Conservation (phyloP, 139 green algal genomes). For the Chlamydomonas schloesseri region DNA sequence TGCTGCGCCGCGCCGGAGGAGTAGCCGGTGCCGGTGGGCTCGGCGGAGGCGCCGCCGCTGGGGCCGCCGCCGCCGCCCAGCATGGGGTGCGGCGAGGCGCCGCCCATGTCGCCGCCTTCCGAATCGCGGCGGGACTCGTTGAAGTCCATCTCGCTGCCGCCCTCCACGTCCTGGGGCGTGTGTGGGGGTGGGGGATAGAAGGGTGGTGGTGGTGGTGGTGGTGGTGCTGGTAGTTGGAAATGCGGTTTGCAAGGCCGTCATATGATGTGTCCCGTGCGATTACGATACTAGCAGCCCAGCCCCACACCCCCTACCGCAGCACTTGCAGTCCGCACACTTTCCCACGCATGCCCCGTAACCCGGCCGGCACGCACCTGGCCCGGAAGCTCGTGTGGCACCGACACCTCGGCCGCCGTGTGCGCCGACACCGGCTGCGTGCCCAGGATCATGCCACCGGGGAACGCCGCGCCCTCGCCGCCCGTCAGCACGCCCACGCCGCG, state of each 20-base stretch:
- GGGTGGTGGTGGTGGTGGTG: too few species aligned
- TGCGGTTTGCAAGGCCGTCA: too few species aligned
- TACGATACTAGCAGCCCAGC: too few species aligned
- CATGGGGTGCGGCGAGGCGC: background rate
- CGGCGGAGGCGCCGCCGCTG: background rate
- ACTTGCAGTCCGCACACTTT: background rate
- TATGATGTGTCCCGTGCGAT: too few species aligned
- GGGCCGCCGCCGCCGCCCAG: too few species aligned
- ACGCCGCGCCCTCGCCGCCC: background rate
- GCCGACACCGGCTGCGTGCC: conserved; percentile 27
- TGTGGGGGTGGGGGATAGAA: background rate
- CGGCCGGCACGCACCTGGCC: conserved; percentile 22
- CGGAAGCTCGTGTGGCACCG: conserved; percentile 34
- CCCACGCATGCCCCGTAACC: background rate
- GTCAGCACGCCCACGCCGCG: background rate
- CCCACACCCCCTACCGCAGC: too few species aligned
- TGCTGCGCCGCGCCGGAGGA: background rate
- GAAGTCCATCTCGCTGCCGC: conserved; percentile 60
- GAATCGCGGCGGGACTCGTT: conserved; percentile 3
- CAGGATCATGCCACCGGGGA: conserved; percentile 36
- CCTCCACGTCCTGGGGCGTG: conserved; percentile 50
- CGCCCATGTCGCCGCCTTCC: background rate
- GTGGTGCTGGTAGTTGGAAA: too few species aligned
- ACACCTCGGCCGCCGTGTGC: conserved; percentile 33
- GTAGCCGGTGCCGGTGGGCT: background rate